Evolutionary conservation across 805 yeast genomes (phyloP).

Genomic region (Lipomyces oligophaga): DNA sequence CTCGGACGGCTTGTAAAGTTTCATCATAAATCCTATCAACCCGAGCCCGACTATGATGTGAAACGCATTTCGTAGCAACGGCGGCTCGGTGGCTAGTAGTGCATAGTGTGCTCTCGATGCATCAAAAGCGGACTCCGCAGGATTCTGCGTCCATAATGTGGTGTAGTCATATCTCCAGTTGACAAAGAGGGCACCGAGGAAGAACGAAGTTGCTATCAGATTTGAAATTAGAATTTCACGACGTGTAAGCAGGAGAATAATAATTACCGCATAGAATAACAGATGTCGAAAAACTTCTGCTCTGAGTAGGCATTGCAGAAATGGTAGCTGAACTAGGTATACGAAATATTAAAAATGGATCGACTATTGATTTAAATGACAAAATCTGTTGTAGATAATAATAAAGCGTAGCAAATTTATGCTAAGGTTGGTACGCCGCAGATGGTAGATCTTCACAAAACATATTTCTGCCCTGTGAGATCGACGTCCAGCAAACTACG

Average conservation of each 20-base stretch:
- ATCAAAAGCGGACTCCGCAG: constrained; percentile 52
- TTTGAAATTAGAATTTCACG: neutral
- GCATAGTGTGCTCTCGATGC: constrained; percentile 70
- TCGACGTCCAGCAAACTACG: too few species aligned
- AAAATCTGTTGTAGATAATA: too few species aligned
- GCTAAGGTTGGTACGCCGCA: too few species aligned
- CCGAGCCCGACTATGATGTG: constrained; percentile 64
- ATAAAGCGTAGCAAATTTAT: too few species aligned
- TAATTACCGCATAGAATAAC: constrained; percentile 23
- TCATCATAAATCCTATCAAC: constrained; percentile 65
- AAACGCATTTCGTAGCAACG: constrained; percentile 54
- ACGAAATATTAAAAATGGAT: too few species aligned
- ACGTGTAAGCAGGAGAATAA: neutral
- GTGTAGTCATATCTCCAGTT: constrained; percentile 79
- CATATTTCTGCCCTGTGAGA: too few species aligned
- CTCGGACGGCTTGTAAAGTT: constrained; percentile 81
- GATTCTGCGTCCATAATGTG: constrained; percentile 61
- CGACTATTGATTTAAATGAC: too few species aligned
- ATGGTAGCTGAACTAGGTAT: neutral
- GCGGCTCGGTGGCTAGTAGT: constrained; percentile 65
- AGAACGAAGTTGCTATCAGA: constrained; percentile 57
- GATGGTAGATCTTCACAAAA: too few species aligned
- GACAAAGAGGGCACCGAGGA: constrained; percentile 71
- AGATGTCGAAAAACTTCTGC: constrained; percentile 23
- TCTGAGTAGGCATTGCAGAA: constrained; percentile 22